Evolutionary conservation across 73 alveolate genomes (phyloP), one percentile per base, ranked within the genome.

Genomic region (Urostyla sp.): DNA sequence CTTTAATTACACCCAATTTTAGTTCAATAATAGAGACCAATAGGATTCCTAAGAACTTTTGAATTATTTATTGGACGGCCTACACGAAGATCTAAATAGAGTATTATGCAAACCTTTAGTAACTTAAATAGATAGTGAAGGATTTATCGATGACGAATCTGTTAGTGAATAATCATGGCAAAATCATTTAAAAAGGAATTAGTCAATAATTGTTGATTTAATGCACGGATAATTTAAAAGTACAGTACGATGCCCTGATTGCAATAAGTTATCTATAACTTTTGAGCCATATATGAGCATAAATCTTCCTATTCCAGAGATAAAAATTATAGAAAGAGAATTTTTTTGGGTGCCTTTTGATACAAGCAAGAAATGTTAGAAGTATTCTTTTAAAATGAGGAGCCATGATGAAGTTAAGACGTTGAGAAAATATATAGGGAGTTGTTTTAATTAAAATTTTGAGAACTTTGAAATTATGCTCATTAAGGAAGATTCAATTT

Each of bases 21-120:
- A 77, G 87, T 87, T 87, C n/a, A 60, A 81, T 44, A 88, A 88
- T 1, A 81, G 45, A 49, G 87, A 91, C 40, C 88, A 93, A 50
- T 87, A 93, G 59, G 98, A 93, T 85, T 93, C 98, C n/a, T 87
- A 92, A 24, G 98, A 93, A 74, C 89, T 93, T 0, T 73, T 93
- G 51, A 80, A 88, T 59, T 72, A 35, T 55, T 69, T 93, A 32
- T 88, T 93, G 38, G 94, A 93, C 78, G 93, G 90, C 7, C 80
- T 93, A 48, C 97, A 93, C 77, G 98, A 93, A 61, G 98, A 93
- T 55, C 36, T 90, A 26, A 93, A 80, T 77, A 82, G 90, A 67
- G 81, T 90, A 38, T 63, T 66, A 49, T 91, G 91, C 53, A 89
- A 92, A 53, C 96, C 96, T 15, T 78, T 87, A 35, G 88, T 87